Base-by-base conservation (phyloP, 306 rosid species). In the Cercis canadensis region DNA sequence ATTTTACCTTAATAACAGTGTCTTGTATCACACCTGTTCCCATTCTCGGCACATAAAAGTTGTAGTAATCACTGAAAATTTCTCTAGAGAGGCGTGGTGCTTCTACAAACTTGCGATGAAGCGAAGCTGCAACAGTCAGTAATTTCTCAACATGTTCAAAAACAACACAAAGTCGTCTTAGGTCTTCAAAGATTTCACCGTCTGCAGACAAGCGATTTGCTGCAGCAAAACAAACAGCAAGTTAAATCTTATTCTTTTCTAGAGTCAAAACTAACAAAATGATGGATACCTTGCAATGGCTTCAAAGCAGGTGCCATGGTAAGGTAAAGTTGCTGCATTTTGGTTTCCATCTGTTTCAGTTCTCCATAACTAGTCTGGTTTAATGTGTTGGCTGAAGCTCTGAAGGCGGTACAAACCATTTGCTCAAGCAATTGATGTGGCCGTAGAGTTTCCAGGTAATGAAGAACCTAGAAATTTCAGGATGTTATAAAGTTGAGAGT, bases 371-470 rank as follows among this genome's bases (percentile, higher is more conserved):
- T 87, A 65, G 99, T 91, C 83, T 67, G 87, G 66, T 64, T 82
- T 68, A 95, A 80, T 37, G 92, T 87, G 74, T 85, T 89, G 5
- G 88, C 97, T 21, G 96, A 79, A 36, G 92, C 96, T 80, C 87
- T 85, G 83, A 94, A 94, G 81, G 97, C 81, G 70, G 97, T 80
- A 74, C 92, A 86, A 64, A 91, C 81, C 92, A 87, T 91, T 85
- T 95, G 97, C 86, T 91, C 97, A 18, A 95, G 96, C 82, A 91
- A 86, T 81, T 82, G 87, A 87, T 95, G 81, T 13, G 96, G 96
- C 69, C 58, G 77, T 68, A 87, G 36, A 32, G 99, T 95, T 85
- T 91, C 99, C 70, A 89, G 88, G 84, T 91, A 94, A 82, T 94
- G 99, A 72, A 94, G 96, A 56, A 89, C 86, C 99, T 94, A 59